Percentiles rank a stretch among this genome's conserved stretches.
Evolutionary conservation across 768 basidiomycete species (phyloP).

Genomic region (Lentinula sp.): DNA sequence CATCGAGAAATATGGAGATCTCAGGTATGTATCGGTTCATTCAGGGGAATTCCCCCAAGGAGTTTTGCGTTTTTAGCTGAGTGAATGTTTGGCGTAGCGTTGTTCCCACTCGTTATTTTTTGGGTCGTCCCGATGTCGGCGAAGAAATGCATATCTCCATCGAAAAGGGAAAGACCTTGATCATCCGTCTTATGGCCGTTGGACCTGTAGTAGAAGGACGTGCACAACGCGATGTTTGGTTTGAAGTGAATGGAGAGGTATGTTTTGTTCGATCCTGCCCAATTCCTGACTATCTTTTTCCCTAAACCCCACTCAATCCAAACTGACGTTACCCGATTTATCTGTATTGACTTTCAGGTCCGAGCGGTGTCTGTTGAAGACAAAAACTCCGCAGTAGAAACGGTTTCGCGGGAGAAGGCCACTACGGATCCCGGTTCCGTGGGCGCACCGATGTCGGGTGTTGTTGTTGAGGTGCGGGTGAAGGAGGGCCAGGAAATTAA

Average conservation of each 20-base stretch:
- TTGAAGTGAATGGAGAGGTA: constrained; percentile 96
- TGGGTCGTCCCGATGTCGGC: constrained; percentile 83
- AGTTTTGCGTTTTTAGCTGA: constrained; percentile 1
- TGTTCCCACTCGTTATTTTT: constrained; percentile 95
- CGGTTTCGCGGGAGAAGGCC: constrained; percentile 91
- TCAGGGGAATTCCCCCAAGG: constrained; percentile 1
- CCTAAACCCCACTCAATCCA: constrained; percentile 5
- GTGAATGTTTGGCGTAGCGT: constrained; percentile 48
- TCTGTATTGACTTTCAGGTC: constrained; percentile 43
- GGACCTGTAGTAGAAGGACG: constrained; percentile 89
- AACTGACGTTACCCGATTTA: constrained; percentile 5
- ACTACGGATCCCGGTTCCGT: constrained; percentile 93
- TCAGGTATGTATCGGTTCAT: constrained; percentile 55
- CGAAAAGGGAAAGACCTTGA: constrained; percentile 94
- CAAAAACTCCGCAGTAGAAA: constrained; percentile 95
- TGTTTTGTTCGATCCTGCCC: constrained; percentile 10
- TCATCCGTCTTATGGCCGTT: constrained; percentile 92
- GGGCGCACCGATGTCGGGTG: constrained; percentile 96
- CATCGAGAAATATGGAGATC: constrained; percentile 91
- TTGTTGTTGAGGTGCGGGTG: constrained; percentile 95
- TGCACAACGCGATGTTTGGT: constrained; percentile 95
- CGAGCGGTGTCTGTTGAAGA: constrained; percentile 96
- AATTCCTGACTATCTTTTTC: not conserved
- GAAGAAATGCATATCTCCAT: constrained; percentile 98
- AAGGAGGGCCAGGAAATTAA: constrained; percentile 97